Conservation (phyloP, 2,329 filamentous ascomycete genomes). For the Tolypocladium sp. region DNA sequence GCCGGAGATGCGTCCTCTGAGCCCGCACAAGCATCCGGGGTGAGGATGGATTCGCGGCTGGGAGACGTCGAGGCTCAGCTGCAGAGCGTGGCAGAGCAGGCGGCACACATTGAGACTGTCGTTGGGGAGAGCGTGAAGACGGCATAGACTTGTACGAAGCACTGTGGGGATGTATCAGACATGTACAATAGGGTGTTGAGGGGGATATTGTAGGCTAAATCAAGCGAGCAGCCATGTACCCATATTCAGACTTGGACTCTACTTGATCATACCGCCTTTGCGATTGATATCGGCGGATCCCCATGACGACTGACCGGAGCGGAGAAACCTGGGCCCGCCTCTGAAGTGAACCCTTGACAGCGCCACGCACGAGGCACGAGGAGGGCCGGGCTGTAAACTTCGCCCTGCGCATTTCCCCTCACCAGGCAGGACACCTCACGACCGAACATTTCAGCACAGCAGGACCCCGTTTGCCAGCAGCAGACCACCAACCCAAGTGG, state of each 20-base stretch:
- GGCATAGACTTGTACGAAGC: not conserved
- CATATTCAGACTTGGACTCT: not conserved
- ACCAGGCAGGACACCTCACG: constrained; percentile 23
- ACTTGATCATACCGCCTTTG: not conserved
- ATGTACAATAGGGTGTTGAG: not conserved
- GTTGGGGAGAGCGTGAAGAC: constrained; percentile 8
- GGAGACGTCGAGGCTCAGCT: constrained; percentile 11
- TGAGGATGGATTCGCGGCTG: not conserved
- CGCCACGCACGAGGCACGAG: not conserved
- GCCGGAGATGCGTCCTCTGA: not conserved
- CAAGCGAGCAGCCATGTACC: not conserved
- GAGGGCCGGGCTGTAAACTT: constrained; percentile 8
- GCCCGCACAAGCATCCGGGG: not conserved
- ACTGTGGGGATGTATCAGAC: too few species aligned
- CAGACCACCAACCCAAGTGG: not conserved
- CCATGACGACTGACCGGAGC: not conserved
- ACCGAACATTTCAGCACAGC: constrained; percentile 37
- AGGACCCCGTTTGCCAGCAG: not conserved
- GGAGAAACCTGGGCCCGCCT: not conserved
- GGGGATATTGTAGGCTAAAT: not conserved
- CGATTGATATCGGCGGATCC: too few species aligned
- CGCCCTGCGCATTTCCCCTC: constrained; percentile 24
- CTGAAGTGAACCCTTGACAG: not conserved
- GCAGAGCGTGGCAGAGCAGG: constrained; percentile 4
- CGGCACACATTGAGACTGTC: constrained; percentile 13